These are phyloP conservation scores for Phytopythium kandeliae DNA, from an alignment of 352 stramenopile genomes.

Conservation along the genomic window DNA sequence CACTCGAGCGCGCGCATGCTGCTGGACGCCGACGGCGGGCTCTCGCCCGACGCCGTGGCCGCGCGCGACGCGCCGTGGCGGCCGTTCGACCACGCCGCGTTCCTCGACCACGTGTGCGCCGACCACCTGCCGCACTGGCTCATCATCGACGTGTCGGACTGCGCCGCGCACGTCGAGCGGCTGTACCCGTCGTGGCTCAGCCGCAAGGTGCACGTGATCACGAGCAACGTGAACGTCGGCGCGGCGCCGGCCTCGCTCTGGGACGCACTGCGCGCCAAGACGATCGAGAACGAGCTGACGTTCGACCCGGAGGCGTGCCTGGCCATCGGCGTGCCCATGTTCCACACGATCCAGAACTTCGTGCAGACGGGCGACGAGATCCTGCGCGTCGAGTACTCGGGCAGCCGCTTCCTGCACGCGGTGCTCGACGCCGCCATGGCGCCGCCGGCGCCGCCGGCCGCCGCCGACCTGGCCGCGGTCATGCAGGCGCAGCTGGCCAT, in stretches of 20 bases:
- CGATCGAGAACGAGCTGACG: constrained; percentile 83
- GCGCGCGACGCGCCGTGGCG: constrained; percentile 15
- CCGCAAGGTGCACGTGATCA: constrained; percentile 91
- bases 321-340: constrained; percentile 87
- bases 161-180: constrained; percentile 63
- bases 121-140: constrained; percentile 90
- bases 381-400: constrained; percentile 85
- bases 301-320: constrained; percentile 83
- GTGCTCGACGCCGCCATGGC: constrained; percentile 55
- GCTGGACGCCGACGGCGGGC: constrained; percentile 54
- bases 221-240: constrained; percentile 89
- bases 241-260: constrained; percentile 68
- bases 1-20: constrained; percentile 57
- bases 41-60: constrained; percentile 36
- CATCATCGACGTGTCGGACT: constrained; percentile 93
- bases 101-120: constrained; percentile 75
- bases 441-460: constrained; percentile 8
- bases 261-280: constrained; percentile 58
- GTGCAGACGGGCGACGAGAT: constrained; percentile 91
- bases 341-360: constrained; percentile 91
- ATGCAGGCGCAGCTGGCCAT: constrained; percentile 58
- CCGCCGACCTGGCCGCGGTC: constrained; percentile 56
- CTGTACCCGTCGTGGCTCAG: constrained; percentile 89
- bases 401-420: constrained; percentile 84
- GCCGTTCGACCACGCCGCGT: constrained; percentile 56